Conservation (phyloP, 2,329 filamentous ascomycete species). For the Calonectria pseudoturangicola region DNA sequence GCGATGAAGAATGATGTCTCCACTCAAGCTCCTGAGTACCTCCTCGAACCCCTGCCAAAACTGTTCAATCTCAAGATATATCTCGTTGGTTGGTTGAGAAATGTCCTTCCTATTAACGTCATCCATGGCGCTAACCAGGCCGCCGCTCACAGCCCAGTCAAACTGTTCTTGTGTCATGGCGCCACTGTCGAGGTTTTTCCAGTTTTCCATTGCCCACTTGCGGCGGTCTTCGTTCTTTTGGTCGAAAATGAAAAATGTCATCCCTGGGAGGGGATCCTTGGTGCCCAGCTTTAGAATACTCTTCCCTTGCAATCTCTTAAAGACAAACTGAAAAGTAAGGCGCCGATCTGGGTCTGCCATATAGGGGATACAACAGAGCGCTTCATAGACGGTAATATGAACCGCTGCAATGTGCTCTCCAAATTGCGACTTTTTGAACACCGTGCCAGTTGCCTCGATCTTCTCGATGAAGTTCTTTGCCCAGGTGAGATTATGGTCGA, state of each 20-base stretch:
- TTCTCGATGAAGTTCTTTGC: slow-evolving; percentile 74
- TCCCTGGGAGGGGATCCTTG: slow-evolving; percentile 84
- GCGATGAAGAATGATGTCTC: slow-evolving; percentile 84
- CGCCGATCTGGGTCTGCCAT: slow-evolving; percentile 74
- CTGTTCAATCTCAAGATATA: slow-evolving; percentile 72
- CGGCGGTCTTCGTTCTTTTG: slow-evolving; percentile 74
- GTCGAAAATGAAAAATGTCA: slow-evolving; percentile 87
- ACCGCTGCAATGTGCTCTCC: slow-evolving; percentile 72
- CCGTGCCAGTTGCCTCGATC: slow-evolving; percentile 67
- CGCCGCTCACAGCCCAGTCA: slow-evolving; percentile 88
- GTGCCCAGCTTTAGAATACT: slow-evolving; percentile 85
- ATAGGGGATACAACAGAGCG: slow-evolving; percentile 88
- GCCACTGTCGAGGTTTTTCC: slow-evolving; percentile 71
- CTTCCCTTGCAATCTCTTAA: slow-evolving; percentile 82
- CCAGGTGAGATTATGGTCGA: slow-evolving; percentile 74
- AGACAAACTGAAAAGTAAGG: slow-evolving; percentile 85
- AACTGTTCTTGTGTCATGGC: slow-evolving; percentile 83
- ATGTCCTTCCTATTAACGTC: slow-evolving; percentile 72
- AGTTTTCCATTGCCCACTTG: slow-evolving; percentile 63
- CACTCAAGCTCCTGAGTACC: slow-evolving; percentile 84
- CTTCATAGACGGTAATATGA: slow-evolving; percentile 90
- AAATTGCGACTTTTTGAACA: slow-evolving; percentile 68
- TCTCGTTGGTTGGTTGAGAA: slow-evolving; percentile 57
- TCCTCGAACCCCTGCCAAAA: slow-evolving; percentile 88
- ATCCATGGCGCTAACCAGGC: slow-evolving; percentile 80